phyloP scores from a whole-genome alignment of 2,329 filamentous ascomycete species.

The Talaromyces sp. region DNA sequence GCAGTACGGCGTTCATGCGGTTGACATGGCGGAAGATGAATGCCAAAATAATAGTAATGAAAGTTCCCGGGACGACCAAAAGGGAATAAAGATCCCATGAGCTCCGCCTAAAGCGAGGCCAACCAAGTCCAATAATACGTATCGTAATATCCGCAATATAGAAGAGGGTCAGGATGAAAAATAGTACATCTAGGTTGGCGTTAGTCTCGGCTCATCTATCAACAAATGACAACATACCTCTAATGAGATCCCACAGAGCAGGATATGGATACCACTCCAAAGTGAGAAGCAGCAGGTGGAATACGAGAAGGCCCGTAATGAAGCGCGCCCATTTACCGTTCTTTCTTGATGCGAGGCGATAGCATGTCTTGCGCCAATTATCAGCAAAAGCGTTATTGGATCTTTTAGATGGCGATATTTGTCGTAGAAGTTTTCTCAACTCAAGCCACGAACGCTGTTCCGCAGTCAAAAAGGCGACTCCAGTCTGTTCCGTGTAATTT shows the following conservation, averaged over 20 bases:
- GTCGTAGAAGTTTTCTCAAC: conserved; percentile 81
- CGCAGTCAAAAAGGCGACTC: conserved; percentile 89
- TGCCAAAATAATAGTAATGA: conserved; percentile 76
- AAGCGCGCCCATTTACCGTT: conserved; percentile 84
- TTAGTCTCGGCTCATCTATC: not conserved
- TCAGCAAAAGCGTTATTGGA: conserved; percentile 74
- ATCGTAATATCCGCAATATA: conserved; percentile 81
- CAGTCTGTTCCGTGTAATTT: conserved; percentile 98
- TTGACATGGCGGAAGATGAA: conserved; percentile 49
- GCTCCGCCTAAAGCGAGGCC: conserved; percentile 85
- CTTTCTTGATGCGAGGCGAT: conserved; percentile 90
- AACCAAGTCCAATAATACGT: conserved; percentile 82
- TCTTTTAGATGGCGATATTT: conserved; percentile 91
- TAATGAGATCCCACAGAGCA: conserved; percentile 63
- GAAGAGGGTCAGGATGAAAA: conserved; percentile 75
- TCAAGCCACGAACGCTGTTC: conserved; percentile 98
- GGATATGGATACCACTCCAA: conserved; percentile 81
- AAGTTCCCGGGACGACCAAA: conserved; percentile 72
- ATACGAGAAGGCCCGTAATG: conserved; percentile 73
- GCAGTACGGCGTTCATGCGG: conserved; percentile 60
- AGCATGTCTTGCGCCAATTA: conserved; percentile 89
- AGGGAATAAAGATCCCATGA: conserved; percentile 95
- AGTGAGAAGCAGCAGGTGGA: conserved; percentile 80
- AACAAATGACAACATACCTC: conserved; percentile 44
- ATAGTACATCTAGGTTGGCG: conserved; percentile 59